phyloP scores from a whole-genome alignment of 129 eudicot genomes.

The Cynara cardunculus region DNA sequence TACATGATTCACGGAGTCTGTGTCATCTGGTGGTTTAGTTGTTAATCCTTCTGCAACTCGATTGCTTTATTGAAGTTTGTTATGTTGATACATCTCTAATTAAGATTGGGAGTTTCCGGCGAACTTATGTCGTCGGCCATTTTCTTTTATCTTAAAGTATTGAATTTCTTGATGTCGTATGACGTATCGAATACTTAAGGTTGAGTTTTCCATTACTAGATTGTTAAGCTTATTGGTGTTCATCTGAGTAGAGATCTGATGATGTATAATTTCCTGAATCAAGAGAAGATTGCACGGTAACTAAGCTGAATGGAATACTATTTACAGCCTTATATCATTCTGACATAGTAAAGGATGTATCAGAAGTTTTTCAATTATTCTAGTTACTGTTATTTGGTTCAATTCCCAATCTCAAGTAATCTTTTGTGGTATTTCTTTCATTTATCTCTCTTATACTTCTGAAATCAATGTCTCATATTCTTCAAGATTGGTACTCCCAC shows the following conservation, averaged over 20 bases:
- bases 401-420: background rate
- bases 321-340: background rate
- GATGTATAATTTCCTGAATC: slow-evolving; percentile 8
- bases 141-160: background rate
- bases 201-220: background rate
- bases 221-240: slow-evolving; percentile 3
- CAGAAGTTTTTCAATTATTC: background rate
- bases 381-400: background rate
- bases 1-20: background rate
- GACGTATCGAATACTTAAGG: background rate
- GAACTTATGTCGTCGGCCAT: background rate
- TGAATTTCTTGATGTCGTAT: background rate
- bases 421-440: background rate
- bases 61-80: background rate
- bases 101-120: slow-evolving; percentile 7
- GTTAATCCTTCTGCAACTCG: background rate
- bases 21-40: background rate
- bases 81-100: slow-evolving; percentile 1
- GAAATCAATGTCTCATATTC: background rate
- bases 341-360: slow-evolving; percentile 3
- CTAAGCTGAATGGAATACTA: background rate
- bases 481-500: background rate
- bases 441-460: background rate
- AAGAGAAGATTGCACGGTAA: background rate
- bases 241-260: slow-evolving; percentile 13